These are phyloP conservation scores for Candida dajiaensis DNA, from an alignment of 805 yeast species.

Conservation along the genomic window DNA sequence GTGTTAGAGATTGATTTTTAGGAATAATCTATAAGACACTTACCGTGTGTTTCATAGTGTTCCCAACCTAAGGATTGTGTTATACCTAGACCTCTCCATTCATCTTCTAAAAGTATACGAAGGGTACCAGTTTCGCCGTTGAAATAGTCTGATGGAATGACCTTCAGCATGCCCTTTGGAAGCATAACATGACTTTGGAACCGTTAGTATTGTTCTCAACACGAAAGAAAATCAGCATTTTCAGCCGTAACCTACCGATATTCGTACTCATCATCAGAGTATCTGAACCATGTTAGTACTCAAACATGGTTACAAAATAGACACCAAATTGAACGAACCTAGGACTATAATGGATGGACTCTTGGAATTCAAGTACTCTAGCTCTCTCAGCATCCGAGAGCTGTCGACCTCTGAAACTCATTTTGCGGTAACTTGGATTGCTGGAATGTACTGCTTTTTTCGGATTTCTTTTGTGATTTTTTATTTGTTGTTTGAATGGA, in stretches of 20 bases:
- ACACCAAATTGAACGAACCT: slow-evolving; percentile 29
- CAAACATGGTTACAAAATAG: background rate
- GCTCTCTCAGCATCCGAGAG: slow-evolving; percentile 80
- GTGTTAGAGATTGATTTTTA: slow-evolving; percentile 11
- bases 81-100: slow-evolving; percentile 97
- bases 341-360: slow-evolving; percentile 90
- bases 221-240: too few species aligned
- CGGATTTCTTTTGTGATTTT: background rate
- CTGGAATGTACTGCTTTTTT: background rate
- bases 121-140: slow-evolving; percentile 90
- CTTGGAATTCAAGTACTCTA: slow-evolving; percentile 85
- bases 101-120: slow-evolving; percentile 86
- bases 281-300: slow-evolving; percentile 35
- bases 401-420: slow-evolving; percentile 53
- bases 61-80: slow-evolving; percentile 98
- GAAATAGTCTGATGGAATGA: slow-evolving; percentile 91
- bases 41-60: slow-evolving; percentile 87
- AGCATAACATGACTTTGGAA: slow-evolving; percentile 81
- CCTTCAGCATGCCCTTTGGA: slow-evolving; percentile 93
- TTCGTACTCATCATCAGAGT: slow-evolving; percentile 87
- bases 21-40: slow-evolving; percentile 4
- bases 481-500: background rate
- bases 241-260: slow-evolving; percentile 40
- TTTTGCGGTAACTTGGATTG: background rate
- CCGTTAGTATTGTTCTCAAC: background rate